These are phyloP conservation scores for Magnolia kwangsiensis DNA, from an alignment of 164 flowering plant species.

Conservation along the genomic window DNA sequence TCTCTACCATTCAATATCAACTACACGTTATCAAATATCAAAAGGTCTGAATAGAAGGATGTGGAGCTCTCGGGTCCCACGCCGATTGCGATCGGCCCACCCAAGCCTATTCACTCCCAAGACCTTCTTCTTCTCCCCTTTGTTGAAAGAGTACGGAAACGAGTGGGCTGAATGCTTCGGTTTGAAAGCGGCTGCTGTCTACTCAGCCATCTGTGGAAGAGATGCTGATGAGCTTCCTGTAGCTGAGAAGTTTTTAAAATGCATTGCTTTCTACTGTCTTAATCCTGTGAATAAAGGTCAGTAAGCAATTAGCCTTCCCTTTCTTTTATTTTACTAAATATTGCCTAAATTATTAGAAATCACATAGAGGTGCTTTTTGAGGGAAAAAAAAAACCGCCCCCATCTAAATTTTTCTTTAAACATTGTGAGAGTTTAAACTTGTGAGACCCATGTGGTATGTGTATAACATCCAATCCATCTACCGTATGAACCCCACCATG, in stretches of 20 bases:
- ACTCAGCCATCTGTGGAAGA: background rate
- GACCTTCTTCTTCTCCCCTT: background rate
- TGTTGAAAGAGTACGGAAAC: background rate
- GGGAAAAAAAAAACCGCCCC: too few species aligned
- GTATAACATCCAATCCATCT: too few species aligned
- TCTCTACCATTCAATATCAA: too few species aligned
- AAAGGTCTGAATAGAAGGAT: too few species aligned
- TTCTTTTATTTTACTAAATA: too few species aligned
- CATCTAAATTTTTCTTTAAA: too few species aligned
- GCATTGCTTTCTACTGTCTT: background rate
- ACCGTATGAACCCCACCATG: too few species aligned
- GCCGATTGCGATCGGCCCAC: background rate
- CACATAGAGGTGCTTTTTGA: too few species aligned
- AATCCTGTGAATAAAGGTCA: background rate
- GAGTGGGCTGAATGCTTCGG: background rate
- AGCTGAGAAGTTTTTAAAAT: background rate
- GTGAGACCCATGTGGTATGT: too few species aligned
- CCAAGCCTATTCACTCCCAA: background rate
- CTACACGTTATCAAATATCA: too few species aligned
- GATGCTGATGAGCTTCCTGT: background rate
- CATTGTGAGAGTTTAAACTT: too few species aligned
- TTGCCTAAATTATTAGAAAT: too few species aligned
- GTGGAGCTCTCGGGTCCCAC: background rate
- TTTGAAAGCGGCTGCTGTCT: conserved; percentile 8
- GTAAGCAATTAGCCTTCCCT: background rate